Evolutionary conservation across 2,329 filamentous ascomycete species (phyloP).

Genomic region (Aspergillus quadrilineatus): DNA sequence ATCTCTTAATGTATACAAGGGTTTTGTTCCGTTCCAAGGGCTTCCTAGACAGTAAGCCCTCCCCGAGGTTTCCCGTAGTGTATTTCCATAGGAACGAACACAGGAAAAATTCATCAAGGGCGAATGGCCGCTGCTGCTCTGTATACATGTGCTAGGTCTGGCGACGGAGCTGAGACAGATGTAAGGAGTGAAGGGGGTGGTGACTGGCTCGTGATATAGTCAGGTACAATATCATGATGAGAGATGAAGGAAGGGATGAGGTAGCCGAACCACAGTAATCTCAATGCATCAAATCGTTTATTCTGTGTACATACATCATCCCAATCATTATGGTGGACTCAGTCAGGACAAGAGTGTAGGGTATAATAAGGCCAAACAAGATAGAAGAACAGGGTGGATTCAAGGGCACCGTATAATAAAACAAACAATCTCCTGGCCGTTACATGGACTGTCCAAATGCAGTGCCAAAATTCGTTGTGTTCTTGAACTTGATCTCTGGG

Average conservation of each 20-base stretch:
- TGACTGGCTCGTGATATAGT: not conserved
- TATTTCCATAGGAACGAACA: not conserved
- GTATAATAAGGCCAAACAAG: constrained; percentile 4
- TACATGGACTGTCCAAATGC: constrained; percentile 40
- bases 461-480: constrained; percentile 49
- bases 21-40: not conserved
- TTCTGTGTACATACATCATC: constrained; percentile 3
- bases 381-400: constrained; percentile 9
- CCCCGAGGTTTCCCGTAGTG: too few relatives aligned
- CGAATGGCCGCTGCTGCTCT: not conserved
- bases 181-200: not conserved
- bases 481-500: constrained; percentile 44
- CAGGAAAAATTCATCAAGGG: not conserved
- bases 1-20: not conserved
- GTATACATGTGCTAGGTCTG: not conserved
- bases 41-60: too few relatives aligned
- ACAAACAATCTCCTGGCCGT: constrained; percentile 15
- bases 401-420: not conserved
- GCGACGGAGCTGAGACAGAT: not conserved
- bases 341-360: constrained; percentile 8
- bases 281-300: not conserved
- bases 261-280: not conserved
- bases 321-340: not conserved
- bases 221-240: not conserved
- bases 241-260: not conserved